These are phyloP conservation scores for Blepharisma stoltei DNA, from an alignment of 73 alveolate species.

Conservation along the genomic window DNA sequence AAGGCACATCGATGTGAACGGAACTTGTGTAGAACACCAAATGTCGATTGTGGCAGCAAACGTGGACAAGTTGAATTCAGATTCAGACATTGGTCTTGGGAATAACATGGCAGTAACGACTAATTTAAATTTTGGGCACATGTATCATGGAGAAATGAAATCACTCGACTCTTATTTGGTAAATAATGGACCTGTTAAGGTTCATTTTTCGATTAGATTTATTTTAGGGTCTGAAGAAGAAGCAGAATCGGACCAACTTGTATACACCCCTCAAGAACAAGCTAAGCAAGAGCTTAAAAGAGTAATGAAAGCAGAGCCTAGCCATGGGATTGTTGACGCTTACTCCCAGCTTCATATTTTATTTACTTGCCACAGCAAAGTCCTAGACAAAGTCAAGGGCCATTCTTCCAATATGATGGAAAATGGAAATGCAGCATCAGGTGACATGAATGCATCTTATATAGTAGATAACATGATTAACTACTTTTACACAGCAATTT, in stretches of 20 bases:
- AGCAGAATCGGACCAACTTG: constrained; percentile 79
- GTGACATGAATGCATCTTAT: constrained; percentile 60
- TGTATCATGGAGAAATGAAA: constrained; percentile 93
- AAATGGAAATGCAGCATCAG: constrained; percentile 42
- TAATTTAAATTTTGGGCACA: constrained; percentile 91
- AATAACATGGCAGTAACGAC: constrained; percentile 90
- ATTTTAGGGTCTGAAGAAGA: constrained; percentile 80
- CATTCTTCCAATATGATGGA: constrained; percentile 39
- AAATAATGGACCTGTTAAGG: constrained; percentile 93
- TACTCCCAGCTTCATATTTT: constrained; percentile 82
- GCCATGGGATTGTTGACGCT: constrained; percentile 87
- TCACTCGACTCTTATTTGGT: constrained; percentile 90
- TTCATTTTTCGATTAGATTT: constrained; percentile 75
- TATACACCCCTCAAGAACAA: constrained; percentile 86
- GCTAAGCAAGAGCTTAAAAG: constrained; percentile 93
- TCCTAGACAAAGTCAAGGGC: constrained; percentile 43
- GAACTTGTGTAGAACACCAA: constrained; percentile 90
- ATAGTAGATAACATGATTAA: constrained; percentile 46
- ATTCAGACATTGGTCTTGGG: constrained; percentile 65
- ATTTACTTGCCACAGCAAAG: constrained; percentile 79
- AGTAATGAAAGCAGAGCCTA: constrained; percentile 91
- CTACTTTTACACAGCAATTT: constrained; percentile 65
- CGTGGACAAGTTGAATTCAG: constrained; percentile 33
- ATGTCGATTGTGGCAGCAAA: constrained; percentile 43
- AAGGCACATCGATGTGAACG: constrained; percentile 94